phyloP scores from a whole-genome alignment of 176 grass and related monocot genomes.

The Lolium perenne region DNA sequence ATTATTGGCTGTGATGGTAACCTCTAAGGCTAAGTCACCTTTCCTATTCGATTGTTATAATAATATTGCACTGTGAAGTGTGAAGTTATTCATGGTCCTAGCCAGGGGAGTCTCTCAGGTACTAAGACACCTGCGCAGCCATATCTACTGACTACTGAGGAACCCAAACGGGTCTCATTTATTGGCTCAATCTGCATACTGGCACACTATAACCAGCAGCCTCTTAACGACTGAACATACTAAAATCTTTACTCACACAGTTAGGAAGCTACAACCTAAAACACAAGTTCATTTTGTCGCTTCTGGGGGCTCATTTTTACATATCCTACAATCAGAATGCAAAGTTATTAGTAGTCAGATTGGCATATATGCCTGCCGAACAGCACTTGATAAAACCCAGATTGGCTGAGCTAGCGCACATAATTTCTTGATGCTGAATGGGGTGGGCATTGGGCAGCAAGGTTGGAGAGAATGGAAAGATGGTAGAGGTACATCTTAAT shows the following conservation, averaged over 20 bases:
- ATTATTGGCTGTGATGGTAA: conserved; percentile 9
- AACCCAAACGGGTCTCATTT: not conserved
- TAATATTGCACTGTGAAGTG: not conserved
- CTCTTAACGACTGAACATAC: not conserved
- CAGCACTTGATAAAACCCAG: conserved; percentile 13
- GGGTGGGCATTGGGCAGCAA: not conserved
- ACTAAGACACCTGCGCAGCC: not conserved
- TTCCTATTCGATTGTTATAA: conserved; percentile 36
- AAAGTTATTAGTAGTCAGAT: conserved; percentile 6
- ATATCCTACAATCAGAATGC: not conserved
- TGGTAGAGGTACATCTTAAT: not conserved
- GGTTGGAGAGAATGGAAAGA: conserved; percentile 11
- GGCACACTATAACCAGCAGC: not conserved
- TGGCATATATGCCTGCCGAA: conserved; percentile 12
- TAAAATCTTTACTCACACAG: not conserved
- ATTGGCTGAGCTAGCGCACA: conserved; percentile 7
- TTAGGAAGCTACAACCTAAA: conserved; percentile 16
- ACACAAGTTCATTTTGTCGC: not conserved
- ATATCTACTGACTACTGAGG: not conserved
- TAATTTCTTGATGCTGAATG: conserved; percentile 37
- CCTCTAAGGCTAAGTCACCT: not conserved
- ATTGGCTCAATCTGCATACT: conserved; percentile 4
- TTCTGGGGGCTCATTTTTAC: conserved; percentile 9
- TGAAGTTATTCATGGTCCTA: not conserved
- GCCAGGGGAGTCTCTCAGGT: not conserved